A percentile compares a stretch with the other conserved stretches of the same genome.
These are phyloP conservation scores for Raffaelea albimanens DNA, from an alignment of 2,329 filamentous ascomycete species.

Conservation along the genomic window DNA sequence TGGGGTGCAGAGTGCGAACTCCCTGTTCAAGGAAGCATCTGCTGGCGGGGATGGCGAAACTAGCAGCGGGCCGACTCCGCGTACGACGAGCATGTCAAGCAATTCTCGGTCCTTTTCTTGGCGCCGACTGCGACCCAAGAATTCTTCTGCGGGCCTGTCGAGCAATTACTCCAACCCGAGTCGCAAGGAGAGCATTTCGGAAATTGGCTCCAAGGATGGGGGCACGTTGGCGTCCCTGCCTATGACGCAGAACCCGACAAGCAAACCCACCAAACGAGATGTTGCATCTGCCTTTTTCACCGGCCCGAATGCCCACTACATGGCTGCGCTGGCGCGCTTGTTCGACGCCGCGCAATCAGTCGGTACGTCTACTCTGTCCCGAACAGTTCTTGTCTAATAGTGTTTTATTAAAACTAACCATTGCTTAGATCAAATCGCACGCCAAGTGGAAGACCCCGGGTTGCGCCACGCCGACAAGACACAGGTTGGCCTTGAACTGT, in stretches of 20 bases:
- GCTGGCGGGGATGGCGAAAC: conserved; percentile 41
- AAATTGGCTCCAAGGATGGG: not conserved
- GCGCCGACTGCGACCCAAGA: conserved; percentile 85
- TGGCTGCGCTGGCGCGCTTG: conserved; percentile 78
- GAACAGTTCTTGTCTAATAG: not conserved
- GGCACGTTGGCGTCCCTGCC: conserved; percentile 57
- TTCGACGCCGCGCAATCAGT: conserved; percentile 91
- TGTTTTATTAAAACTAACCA: not conserved
- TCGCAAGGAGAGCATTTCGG: conserved; percentile 41
- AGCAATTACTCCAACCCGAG: conserved; percentile 35
- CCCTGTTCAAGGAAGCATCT: conserved; percentile 64
- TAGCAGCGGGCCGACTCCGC: conserved; percentile 29
- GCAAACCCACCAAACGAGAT: conserved; percentile 63
- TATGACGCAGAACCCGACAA: conserved; percentile 59
- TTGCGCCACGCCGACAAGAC: conserved; percentile 86
- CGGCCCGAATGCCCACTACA: conserved; percentile 83
- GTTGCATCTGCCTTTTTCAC: conserved; percentile 59
- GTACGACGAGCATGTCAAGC: conserved; percentile 53
- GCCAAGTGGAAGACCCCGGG: conserved; percentile 91
- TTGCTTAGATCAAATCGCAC: conserved; percentile 75
- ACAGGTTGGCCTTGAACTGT: conserved; percentile 89
- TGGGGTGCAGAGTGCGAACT: conserved; percentile 64
- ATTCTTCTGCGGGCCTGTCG: conserved; percentile 56
- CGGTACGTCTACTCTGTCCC: conserved; percentile 48
- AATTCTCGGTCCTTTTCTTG: conserved; percentile 79